Conservation (phyloP, 805 yeast genomes). For the Starmerella bombi region DNA sequence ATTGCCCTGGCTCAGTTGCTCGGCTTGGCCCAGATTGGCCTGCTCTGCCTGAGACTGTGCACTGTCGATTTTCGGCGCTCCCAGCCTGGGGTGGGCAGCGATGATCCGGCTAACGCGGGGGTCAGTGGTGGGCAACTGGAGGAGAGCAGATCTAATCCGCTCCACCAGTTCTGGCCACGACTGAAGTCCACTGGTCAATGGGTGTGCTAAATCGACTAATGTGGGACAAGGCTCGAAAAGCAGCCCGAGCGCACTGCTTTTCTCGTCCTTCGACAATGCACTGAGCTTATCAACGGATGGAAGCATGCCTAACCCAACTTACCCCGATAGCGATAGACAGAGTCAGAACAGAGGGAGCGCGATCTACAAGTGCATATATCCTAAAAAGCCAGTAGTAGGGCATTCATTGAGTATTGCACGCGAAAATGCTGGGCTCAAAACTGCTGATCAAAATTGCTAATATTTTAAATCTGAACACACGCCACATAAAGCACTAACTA, state of each 20-base stretch:
- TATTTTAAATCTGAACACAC: no score
- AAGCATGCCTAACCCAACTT: conserved; percentile 2
- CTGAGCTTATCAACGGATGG: conserved; percentile 5
- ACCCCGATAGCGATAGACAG: no score
- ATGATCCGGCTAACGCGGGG: conserved; percentile 36
- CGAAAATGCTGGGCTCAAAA: no score
- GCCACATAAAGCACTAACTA: no score
- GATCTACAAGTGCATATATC: no score
- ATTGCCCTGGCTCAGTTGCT: conserved; percentile 41
- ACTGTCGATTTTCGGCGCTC: conserved; percentile 43
- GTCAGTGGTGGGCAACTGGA: conserved; percentile 25
- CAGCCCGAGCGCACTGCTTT: conserved; percentile 30
- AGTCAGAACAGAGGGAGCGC: no score
- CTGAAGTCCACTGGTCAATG: conserved; percentile 20
- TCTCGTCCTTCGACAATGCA: background rate
- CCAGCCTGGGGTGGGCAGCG: conserved; percentile 86
- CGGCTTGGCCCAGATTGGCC: conserved; percentile 44
- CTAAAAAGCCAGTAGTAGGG: no score
- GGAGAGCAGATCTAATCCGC: conserved; percentile 30
- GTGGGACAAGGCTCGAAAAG: conserved; percentile 56
- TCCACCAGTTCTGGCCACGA: conserved; percentile 35
- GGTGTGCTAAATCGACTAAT: conserved; percentile 29
- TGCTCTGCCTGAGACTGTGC: conserved; percentile 62
- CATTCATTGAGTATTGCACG: no score
- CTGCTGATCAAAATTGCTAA: no score